Evolutionary conservation across 2,329 filamentous ascomycete species (phyloP).

Genomic region (Dactylonectria macrodidyma): DNA sequence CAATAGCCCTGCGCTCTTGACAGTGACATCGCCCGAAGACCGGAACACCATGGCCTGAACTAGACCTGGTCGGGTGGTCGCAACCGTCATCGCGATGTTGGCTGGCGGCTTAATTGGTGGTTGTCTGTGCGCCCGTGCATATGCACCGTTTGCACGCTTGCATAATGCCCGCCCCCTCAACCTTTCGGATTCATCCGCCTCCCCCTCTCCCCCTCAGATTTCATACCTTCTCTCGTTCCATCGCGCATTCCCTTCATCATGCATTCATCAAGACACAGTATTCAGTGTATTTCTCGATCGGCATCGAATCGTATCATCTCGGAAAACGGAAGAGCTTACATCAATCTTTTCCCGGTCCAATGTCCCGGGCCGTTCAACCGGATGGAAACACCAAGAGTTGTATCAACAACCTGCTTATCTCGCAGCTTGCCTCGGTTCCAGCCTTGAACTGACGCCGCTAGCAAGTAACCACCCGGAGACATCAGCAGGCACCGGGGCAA

Average conservation of each 20-base stretch:
- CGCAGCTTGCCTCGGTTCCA: constrained; percentile 33
- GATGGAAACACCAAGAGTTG: constrained; percentile 13
- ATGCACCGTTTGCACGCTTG: constrained; percentile 31
- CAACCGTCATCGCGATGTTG: constrained; percentile 35
- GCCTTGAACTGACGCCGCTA: constrained; percentile 30
- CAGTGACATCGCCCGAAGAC: constrained; percentile 35
- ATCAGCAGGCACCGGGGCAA: constrained; percentile 4
- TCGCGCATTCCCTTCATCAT: not conserved
- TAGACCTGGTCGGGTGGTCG: constrained; percentile 29
- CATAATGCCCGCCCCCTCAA: constrained; percentile 14
- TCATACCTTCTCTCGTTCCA: not conserved
- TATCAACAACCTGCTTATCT: constrained; percentile 37
- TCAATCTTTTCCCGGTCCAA: not conserved
- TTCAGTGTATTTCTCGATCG: not conserved
- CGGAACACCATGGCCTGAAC: constrained; percentile 34
- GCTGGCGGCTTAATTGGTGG: constrained; percentile 20
- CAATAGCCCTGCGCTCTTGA: not conserved
- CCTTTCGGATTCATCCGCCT: constrained; percentile 18
- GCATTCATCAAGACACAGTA: not conserved
- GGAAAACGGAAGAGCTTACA: not conserved
- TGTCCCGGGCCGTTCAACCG: constrained; percentile 10
- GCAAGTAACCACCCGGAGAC: constrained; percentile 2
- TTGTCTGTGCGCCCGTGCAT: constrained; percentile 28
- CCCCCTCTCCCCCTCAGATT: constrained; percentile 1
- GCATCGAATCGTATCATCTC: not conserved